Percentiles rank a stretch among this genome's conserved stretches.
phyloP scores from a whole-genome alignment of 805 yeast species.

The Candida tibetensis region DNA sequence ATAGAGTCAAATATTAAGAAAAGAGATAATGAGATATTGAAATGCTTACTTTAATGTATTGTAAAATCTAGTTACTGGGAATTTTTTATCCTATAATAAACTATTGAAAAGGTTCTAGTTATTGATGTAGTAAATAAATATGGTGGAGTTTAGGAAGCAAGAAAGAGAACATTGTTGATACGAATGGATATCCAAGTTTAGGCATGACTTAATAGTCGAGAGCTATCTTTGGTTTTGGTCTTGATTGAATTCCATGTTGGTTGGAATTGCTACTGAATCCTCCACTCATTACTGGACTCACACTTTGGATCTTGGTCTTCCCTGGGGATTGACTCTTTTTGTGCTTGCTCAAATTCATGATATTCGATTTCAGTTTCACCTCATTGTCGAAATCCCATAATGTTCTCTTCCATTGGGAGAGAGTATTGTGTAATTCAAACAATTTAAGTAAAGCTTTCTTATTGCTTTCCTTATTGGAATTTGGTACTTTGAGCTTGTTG shows the following conservation, averaged over 20 bases:
- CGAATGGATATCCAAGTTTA: neutral
- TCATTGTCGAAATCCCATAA: constrained; percentile 48
- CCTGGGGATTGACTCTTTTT: constrained; percentile 21
- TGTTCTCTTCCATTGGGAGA: constrained; percentile 54
- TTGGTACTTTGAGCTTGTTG: constrained; percentile 15
- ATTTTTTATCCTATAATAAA: too few relatives aligned
- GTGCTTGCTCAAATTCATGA: constrained; percentile 39
- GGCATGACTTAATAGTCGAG: constrained; percentile 5
- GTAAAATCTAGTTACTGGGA: too few relatives aligned
- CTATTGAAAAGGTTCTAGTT: too few relatives aligned
- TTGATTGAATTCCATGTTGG: constrained; percentile 1
- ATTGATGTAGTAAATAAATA: too few relatives aligned
- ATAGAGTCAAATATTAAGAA: neutral
- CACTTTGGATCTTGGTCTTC: neutral
- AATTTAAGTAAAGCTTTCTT: constrained; percentile 35
- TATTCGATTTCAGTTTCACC: constrained; percentile 27
- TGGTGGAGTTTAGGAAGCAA: too few relatives aligned
- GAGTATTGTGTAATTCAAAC: constrained; percentile 48
- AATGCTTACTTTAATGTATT: neutral
- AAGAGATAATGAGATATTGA: neutral
- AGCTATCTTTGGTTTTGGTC: constrained; percentile 4
- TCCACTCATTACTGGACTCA: neutral
- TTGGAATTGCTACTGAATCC: neutral
- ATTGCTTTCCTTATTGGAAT: constrained; percentile 18
- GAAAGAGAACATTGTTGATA: too few relatives aligned